Evolutionary conservation across 2,329 filamentous ascomycete genomes (phyloP).

Genomic region (Arthrobotrys sinensis): DNA sequence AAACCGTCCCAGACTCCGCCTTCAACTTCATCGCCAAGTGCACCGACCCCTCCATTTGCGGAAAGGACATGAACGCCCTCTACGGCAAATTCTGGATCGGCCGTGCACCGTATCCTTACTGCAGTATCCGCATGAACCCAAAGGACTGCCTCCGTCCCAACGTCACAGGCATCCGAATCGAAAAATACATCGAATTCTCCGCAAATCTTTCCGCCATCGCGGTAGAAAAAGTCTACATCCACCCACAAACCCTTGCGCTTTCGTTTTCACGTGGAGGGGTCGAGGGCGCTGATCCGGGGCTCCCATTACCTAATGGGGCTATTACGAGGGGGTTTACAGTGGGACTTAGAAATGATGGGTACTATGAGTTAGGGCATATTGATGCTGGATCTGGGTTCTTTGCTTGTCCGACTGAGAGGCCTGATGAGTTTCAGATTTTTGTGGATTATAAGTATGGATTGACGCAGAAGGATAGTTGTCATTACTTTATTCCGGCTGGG

Average conservation of each 20-base stretch:
- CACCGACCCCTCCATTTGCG: constrained; percentile 19
- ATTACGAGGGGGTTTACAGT: constrained; percentile 16
- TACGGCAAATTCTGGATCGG: constrained; percentile 27
- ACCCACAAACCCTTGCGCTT: constrained; percentile 15
- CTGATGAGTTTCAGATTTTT: constrained; percentile 13
- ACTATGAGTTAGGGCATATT: constrained; percentile 27
- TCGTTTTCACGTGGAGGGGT: constrained; percentile 8
- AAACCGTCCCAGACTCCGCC: constrained; percentile 6
- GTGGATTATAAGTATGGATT: constrained; percentile 24
- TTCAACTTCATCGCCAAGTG: constrained; percentile 26
- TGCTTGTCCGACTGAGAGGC: constrained; percentile 1
- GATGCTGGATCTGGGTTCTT: constrained; percentile 17
- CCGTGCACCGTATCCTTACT: constrained; percentile 15
- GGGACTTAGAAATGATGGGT: constrained; percentile 19
- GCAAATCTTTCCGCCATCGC: constrained; percentile 24
- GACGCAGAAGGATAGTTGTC: constrained; percentile 16
- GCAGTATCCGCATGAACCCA: constrained; percentile 28
- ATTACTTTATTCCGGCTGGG: constrained; percentile 27
- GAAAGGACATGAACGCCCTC: constrained; percentile 15
- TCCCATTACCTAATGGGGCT: neutral
- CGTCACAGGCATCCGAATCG: constrained; percentile 7
- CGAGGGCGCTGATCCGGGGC: constrained; percentile 14
- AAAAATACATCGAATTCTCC: constrained; percentile 25
- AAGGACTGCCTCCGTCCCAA: constrained; percentile 19
- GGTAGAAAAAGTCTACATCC: constrained; percentile 21